These are phyloP conservation scores for Penicillium rolfsii DNA, from an alignment of 2,329 filamentous ascomycete genomes.

Conservation along the genomic window DNA sequence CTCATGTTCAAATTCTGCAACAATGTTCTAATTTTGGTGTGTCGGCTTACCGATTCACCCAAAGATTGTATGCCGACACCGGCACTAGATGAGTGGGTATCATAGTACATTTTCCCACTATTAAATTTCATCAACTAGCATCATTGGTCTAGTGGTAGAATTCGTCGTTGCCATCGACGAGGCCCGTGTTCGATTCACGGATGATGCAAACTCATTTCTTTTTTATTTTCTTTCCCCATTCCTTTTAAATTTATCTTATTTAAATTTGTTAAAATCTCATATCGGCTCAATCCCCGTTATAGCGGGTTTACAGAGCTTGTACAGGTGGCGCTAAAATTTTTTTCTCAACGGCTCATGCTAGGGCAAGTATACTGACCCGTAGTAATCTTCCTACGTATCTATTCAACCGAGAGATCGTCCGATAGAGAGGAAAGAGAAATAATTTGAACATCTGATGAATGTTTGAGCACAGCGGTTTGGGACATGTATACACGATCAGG, in stretches of 20 bases:
- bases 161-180: slow-evolving; percentile 49
- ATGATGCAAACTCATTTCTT: slow-evolving; percentile 42
- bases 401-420: not conserved
- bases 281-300: not conserved
- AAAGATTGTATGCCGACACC: not conserved
- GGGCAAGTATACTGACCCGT: not conserved
- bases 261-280: too few species aligned
- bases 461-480: not conserved
- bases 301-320: not conserved
- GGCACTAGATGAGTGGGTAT: not conserved
- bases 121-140: slow-evolving; percentile 28
- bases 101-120: not conserved
- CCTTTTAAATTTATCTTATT: too few species aligned
- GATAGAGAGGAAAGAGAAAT: not conserved
- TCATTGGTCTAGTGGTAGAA: slow-evolving; percentile 49
- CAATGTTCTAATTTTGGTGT: too few species aligned
- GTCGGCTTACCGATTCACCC: not conserved
- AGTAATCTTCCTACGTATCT: not conserved
- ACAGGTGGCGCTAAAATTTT: not conserved
- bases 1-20: not conserved
- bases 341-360: not conserved
- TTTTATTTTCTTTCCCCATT: slow-evolving; percentile 1
- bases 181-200: slow-evolving; percentile 53
- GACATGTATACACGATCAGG: not conserved
- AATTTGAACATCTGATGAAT: not conserved